Conservation (phyloP, 225 moss, liverwort and hornwort species). For the Marchantia polymorpha region DNA sequence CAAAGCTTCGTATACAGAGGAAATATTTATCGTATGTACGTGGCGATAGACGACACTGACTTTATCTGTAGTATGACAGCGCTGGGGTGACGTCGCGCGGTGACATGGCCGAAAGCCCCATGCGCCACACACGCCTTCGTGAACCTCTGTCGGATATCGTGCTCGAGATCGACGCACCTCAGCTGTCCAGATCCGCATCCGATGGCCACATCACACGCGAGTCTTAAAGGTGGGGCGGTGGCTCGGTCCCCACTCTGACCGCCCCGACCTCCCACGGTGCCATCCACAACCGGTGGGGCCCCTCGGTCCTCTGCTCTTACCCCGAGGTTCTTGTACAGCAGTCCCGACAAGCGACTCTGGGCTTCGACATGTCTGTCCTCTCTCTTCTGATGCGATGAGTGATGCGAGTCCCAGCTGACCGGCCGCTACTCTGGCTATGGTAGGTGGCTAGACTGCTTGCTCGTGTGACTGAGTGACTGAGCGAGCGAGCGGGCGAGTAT, state of each 20-base stretch:
- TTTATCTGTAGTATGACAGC: neutral
- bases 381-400: neutral
- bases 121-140: neutral
- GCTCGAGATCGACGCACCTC: neutral
- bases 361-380: neutral
- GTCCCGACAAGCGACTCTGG: neutral
- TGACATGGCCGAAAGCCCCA: neutral
- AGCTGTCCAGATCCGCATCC: neutral
- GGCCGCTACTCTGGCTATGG: neutral
- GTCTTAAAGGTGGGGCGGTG: conserved; percentile 1
- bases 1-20: neutral
- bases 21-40: neutral
- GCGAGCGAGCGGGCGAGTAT: neutral
- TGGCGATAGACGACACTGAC: neutral
- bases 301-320: neutral
- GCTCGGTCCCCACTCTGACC: neutral
- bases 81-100: neutral
- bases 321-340: neutral
- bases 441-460: neutral
- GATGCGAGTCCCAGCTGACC: neutral
- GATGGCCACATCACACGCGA: neutral
- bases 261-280: neutral
- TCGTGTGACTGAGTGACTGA: neutral
- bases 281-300: neutral
- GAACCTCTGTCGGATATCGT: neutral